Evolutionary conservation across 371 early-diverging fungal genomes (phyloP).

Genomic region (Mortierella sp.): DNA sequence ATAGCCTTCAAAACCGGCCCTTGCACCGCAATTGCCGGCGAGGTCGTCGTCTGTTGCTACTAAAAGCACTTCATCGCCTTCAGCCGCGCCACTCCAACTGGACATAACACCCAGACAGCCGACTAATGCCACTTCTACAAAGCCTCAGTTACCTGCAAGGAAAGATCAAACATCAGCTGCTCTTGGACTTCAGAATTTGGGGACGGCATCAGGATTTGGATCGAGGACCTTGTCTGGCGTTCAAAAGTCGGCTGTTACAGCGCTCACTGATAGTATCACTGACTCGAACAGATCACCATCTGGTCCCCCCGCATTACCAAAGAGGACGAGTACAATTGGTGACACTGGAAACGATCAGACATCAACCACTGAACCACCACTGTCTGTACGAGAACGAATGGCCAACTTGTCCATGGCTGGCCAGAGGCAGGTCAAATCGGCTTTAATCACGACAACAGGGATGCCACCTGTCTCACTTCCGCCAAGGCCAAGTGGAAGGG

Average conservation of each 20-base stretch:
- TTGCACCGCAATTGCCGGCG: constrained; percentile 16
- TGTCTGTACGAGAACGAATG: constrained; percentile 45
- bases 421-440: constrained; percentile 11
- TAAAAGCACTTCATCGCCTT: not conserved
- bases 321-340: constrained; percentile 20
- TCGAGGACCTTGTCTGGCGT: constrained; percentile 18
- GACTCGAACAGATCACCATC: not conserved
- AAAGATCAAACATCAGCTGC: constrained; percentile 5
- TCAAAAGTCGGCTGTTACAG: not conserved
- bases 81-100: constrained; percentile 9
- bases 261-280: not conserved
- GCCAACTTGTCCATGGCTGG: constrained; percentile 30
- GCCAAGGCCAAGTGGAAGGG: constrained; percentile 4
- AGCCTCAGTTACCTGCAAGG: constrained; percentile 14
- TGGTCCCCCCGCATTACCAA: constrained; percentile 38
- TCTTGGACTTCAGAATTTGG: constrained; percentile 7
- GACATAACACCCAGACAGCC: not conserved
- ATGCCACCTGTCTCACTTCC: constrained; percentile 8
- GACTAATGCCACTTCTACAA: not conserved
- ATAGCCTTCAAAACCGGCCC: not conserved
- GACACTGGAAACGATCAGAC: not conserved
- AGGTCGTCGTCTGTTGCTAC: not conserved
- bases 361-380: not conserved
- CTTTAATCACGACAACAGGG: not conserved
- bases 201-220: constrained; percentile 19